These are phyloP conservation scores for Globisporangium alternatum DNA, from an alignment of 352 stramenopile species.

Conservation along the genomic window DNA sequence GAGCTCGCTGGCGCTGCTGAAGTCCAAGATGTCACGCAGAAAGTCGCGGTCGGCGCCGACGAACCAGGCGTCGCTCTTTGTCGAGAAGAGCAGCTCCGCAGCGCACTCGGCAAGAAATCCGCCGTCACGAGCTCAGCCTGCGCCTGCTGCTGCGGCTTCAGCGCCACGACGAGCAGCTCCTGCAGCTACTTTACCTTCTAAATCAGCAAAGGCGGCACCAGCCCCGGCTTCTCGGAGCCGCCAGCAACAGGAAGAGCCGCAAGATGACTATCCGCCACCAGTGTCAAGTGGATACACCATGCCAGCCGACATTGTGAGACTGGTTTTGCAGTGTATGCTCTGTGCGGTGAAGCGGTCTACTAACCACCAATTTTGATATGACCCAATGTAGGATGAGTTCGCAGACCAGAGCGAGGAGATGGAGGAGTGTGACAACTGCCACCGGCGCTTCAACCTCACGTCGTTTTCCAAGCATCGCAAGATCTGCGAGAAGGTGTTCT, in stretches of 20 bases:
- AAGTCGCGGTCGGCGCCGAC: constrained; percentile 72
- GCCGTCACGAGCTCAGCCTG: constrained; percentile 9
- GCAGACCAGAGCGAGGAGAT: constrained; percentile 47
- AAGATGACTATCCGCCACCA: constrained; percentile 32
- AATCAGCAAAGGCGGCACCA: constrained; percentile 17
- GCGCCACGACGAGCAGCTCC: constrained; percentile 9
- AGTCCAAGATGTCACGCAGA: constrained; percentile 77
- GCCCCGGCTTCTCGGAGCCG: background rate
- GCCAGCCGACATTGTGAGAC: constrained; percentile 29
- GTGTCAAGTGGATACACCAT: constrained; percentile 42
- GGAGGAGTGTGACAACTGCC: constrained; percentile 78
- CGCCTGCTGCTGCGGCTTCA: constrained; percentile 9
- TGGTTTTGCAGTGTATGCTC: background rate
- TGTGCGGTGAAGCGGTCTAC: background rate
- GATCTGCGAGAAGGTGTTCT: constrained; percentile 88
- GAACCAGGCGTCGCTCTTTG: constrained; percentile 64
- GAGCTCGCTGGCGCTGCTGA: constrained; percentile 73
- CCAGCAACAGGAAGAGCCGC: constrained; percentile 29
- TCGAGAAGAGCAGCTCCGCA: constrained; percentile 41
- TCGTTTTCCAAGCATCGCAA: constrained; percentile 80
- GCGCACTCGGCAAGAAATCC: constrained; percentile 23
- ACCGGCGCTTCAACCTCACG: constrained; percentile 73
- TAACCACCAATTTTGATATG: background rate
- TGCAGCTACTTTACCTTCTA: constrained; percentile 13
- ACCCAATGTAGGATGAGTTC: constrained; percentile 42